Conservation (phyloP, 176 grass and related monocot species). For the Raddia distichophylla region DNA sequence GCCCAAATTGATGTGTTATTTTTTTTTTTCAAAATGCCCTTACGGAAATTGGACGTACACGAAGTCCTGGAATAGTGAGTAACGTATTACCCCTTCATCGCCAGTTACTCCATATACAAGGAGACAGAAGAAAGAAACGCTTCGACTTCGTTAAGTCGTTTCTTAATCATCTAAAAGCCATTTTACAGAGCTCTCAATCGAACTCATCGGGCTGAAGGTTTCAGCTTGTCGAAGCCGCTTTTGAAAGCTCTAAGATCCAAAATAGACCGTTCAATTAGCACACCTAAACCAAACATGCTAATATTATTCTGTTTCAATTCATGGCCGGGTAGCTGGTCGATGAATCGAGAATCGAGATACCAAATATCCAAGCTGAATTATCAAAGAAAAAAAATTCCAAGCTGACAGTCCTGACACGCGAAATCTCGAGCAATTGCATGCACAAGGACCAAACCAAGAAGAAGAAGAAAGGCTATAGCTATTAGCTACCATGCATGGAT, state of each 20-base stretch:
- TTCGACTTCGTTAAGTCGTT: no score
- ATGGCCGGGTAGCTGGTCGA: background rate
- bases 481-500: background rate
- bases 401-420: background rate
- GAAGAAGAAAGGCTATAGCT: background rate
- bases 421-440: background rate
- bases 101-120: background rate
- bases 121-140: background rate
- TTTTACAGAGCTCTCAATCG: no score
- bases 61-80: background rate
- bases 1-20: background rate
- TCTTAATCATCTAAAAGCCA: no score
- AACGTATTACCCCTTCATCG: background rate
- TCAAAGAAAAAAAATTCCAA: background rate
- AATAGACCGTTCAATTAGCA: no score
- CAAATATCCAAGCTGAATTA: background rate
- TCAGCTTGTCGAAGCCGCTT: no score
- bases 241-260: no score
- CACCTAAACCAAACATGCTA: no score
- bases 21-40: background rate
- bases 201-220: no score
- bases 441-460: background rate
- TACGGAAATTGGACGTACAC: background rate
- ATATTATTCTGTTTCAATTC: background rate
- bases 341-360: no score